Percentiles rank a stretch among this genome's conserved stretches.
phyloP scores from a whole-genome alignment of 495 filamentous ascomycete species.

The Letharia columbiana region DNA sequence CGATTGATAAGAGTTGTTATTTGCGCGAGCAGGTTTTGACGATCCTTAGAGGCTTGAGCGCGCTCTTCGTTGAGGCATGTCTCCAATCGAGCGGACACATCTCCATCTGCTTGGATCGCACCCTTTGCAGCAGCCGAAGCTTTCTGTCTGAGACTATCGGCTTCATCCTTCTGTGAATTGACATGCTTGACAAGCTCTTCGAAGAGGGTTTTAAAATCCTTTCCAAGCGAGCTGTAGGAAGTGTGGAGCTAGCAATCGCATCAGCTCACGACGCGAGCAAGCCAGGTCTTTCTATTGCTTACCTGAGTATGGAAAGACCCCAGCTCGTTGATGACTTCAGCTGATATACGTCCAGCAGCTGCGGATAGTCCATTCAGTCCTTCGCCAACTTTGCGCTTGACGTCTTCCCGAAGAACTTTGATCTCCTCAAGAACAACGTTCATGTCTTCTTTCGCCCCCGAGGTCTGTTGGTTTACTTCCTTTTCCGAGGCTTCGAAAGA shows the following conservation, averaged over 20 bases:
- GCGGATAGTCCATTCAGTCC: slow-evolving; percentile 75
- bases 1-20: slow-evolving; percentile 66
- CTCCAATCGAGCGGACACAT: slow-evolving; percentile 59
- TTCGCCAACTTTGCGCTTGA: slow-evolving; percentile 76
- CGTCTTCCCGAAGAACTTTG: slow-evolving; percentile 73
- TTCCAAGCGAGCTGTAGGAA: slow-evolving; percentile 83
- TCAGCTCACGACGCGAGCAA: not conserved
- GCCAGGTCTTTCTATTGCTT: slow-evolving; percentile 12
- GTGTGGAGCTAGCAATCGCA: slow-evolving; percentile 49
- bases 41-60: slow-evolving; percentile 61
- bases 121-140: slow-evolving; percentile 57
- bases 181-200: slow-evolving; percentile 67
- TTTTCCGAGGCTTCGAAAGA: slow-evolving; percentile 57
- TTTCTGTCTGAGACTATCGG: slow-evolving; percentile 58
- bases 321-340: slow-evolving; percentile 84
- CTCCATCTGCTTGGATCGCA: slow-evolving; percentile 55
- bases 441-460: slow-evolving; percentile 74
- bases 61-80: slow-evolving; percentile 67
- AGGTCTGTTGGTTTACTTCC: slow-evolving; percentile 58
- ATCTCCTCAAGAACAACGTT: slow-evolving; percentile 87
- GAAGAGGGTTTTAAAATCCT: slow-evolving; percentile 78
- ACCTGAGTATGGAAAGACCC: slow-evolving; percentile 69
- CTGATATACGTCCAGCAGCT: slow-evolving; percentile 79
- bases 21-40: slow-evolving; percentile 62
- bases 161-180: slow-evolving; percentile 68